Percentiles rank a stretch among this genome's conserved stretches.
These are phyloP conservation scores for Tuber aestivum DNA, from an alignment of 495 filamentous ascomycete species.

Conservation along the genomic window DNA sequence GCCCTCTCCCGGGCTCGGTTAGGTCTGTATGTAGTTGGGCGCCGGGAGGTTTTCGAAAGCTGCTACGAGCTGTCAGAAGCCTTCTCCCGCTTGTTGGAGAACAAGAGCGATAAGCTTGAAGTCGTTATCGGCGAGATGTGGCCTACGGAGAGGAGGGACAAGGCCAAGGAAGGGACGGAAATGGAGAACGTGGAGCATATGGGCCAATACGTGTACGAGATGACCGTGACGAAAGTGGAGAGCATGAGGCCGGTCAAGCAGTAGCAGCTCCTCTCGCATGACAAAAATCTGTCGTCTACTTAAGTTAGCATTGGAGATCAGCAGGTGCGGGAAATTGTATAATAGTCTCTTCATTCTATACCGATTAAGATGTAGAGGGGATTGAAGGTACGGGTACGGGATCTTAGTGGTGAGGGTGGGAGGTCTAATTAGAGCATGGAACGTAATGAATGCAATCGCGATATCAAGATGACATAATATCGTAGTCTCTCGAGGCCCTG, in stretches of 20 bases:
- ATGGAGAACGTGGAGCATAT: conserved; percentile 94
- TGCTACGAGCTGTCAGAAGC: conserved; percentile 83
- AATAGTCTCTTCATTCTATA: neutral
- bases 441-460: neutral
- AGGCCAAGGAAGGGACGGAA: conserved; percentile 54
- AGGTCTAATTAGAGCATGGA: neutral
- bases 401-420: neutral
- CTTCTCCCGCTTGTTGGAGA: conserved; percentile 64
- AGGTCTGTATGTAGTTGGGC: conserved; percentile 87
- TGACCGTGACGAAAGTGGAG: conserved; percentile 79
- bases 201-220: conserved; percentile 94
- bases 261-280: conserved; percentile 29
- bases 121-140: conserved; percentile 82
- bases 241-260: conserved; percentile 50
- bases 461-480: neutral
- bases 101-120: conserved; percentile 67
- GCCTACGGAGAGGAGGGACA: conserved; percentile 58
- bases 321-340: neutral
- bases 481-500: too few species aligned
- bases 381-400: neutral
- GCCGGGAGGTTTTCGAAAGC: conserved; percentile 79
- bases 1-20: conserved; percentile 91
- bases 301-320: neutral
- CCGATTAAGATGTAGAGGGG: neutral
- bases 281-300: neutral